Conservation (phyloP, 2,329 filamentous ascomycete genomes). For the Fusarium metavorans region DNA sequence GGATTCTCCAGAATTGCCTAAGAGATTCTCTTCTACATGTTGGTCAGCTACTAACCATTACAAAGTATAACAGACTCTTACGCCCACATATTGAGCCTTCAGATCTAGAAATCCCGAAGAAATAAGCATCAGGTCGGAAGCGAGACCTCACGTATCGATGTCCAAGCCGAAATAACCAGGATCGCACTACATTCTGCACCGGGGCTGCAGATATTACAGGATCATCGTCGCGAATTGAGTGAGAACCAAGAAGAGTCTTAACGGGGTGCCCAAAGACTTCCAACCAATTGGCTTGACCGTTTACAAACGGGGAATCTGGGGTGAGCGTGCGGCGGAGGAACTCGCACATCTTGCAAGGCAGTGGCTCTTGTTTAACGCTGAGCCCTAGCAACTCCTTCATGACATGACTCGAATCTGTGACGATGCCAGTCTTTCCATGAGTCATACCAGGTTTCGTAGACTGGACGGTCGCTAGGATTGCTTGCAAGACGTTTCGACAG, state of each 20-base stretch:
- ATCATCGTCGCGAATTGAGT: background rate
- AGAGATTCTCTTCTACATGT: background rate
- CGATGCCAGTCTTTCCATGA: background rate
- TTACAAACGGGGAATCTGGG: background rate
- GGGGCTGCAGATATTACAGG: background rate
- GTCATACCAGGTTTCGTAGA: background rate
- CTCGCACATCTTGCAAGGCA: background rate
- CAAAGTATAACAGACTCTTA: background rate
- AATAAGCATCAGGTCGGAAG: background rate
- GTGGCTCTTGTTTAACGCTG: background rate
- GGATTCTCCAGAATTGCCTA: background rate
- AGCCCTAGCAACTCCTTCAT: background rate
- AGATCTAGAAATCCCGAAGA: background rate
- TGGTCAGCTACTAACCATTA: background rate
- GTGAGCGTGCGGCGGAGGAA: background rate
- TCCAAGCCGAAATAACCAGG: background rate
- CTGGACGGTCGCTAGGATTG: background rate
- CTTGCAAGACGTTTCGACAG: background rate
- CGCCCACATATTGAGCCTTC: background rate
- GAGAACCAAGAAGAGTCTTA: background rate
- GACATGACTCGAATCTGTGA: background rate
- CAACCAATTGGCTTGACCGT: background rate
- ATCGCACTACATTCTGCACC: background rate
- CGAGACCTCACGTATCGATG: background rate
- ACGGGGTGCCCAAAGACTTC: background rate